Conservation (phyloP, 805 yeast genomes). For the Saccharomycopsis capsularis region DNA sequence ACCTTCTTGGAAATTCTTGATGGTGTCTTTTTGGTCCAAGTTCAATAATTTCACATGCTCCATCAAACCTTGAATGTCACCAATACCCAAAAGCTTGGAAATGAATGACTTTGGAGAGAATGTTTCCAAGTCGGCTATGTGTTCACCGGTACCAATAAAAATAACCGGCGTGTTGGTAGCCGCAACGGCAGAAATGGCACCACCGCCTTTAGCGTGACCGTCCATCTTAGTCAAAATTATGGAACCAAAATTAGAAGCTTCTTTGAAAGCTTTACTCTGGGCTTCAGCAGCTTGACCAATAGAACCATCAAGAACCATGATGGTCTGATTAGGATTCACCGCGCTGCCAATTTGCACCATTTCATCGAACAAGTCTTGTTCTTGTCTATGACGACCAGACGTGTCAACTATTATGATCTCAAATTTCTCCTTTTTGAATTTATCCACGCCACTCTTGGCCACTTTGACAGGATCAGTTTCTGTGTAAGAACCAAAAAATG, state of each 20-base stretch:
- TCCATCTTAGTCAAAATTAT: constrained; percentile 94
- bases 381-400: constrained; percentile 97
- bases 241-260: constrained; percentile 88
- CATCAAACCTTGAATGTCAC: constrained; percentile 88
- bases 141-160: constrained; percentile 98
- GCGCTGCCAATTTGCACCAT: constrained; percentile 90
- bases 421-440: constrained; percentile 84
- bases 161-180: constrained; percentile 92
- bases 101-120: constrained; percentile 86
- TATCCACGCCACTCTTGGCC: constrained; percentile 84
- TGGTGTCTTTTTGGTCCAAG: constrained; percentile 81
- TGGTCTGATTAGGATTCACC: constrained; percentile 89
- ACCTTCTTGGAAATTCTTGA: constrained; percentile 91
- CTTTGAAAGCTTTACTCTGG: constrained; percentile 91
- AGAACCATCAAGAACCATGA: constrained; percentile 95
- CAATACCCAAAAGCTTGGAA: constrained; percentile 89
- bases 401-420: constrained; percentile 95
- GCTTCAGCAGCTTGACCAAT: constrained; percentile 98
- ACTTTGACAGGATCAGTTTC: constrained; percentile 95
- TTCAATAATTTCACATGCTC: constrained; percentile 88
- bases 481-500: constrained; percentile 89
- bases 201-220: constrained; percentile 99
- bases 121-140: constrained; percentile 83
- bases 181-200: constrained; percentile 98
- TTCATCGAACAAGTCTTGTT: constrained; percentile 81